Conservation (phyloP, 2,329 filamentous ascomycete species). For the Colletotrichum karsti region DNA sequence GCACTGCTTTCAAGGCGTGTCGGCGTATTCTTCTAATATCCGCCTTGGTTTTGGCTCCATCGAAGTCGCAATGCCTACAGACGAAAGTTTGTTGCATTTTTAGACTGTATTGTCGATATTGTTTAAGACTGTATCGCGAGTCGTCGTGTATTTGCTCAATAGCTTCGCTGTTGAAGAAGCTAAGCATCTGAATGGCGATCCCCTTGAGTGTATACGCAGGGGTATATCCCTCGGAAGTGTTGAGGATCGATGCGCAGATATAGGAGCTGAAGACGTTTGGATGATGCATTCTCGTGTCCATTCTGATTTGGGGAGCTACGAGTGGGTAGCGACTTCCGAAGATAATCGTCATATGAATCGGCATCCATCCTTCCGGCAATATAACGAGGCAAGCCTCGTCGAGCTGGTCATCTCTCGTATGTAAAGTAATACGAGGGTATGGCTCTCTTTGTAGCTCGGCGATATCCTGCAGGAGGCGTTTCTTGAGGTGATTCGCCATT, state of each 20-base stretch:
- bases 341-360: conserved; percentile 51
- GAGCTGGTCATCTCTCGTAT: conserved; percentile 46
- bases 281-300: conserved; percentile 50
- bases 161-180: conserved; percentile 57
- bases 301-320: conserved; percentile 45
- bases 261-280: conserved; percentile 53
- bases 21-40: conserved; percentile 9
- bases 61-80: conserved; percentile 37
- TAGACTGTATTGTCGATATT: conserved; percentile 31
- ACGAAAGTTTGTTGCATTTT: conserved; percentile 19
- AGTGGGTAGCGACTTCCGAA: conserved; percentile 48
- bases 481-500: neutral
- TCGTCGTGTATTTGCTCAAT: conserved; percentile 48
- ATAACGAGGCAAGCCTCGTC: conserved; percentile 52
- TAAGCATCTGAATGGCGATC: conserved; percentile 59
- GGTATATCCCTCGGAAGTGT: conserved; percentile 51
- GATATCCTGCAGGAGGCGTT: conserved; percentile 51
- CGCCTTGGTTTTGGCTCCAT: neutral
- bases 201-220: conserved; percentile 59
- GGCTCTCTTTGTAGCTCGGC: conserved; percentile 53
- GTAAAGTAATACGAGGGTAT: conserved; percentile 54
- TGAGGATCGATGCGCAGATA: conserved; percentile 58
- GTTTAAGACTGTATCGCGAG: conserved; percentile 28
- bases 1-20: neutral
- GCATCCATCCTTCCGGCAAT: conserved; percentile 44